A percentile compares a stretch with the other conserved stretches of the same genome.
Conservation (phyloP, 2,329 filamentous ascomycete genomes). For the Microdochium trichocladiopsis region DNA sequence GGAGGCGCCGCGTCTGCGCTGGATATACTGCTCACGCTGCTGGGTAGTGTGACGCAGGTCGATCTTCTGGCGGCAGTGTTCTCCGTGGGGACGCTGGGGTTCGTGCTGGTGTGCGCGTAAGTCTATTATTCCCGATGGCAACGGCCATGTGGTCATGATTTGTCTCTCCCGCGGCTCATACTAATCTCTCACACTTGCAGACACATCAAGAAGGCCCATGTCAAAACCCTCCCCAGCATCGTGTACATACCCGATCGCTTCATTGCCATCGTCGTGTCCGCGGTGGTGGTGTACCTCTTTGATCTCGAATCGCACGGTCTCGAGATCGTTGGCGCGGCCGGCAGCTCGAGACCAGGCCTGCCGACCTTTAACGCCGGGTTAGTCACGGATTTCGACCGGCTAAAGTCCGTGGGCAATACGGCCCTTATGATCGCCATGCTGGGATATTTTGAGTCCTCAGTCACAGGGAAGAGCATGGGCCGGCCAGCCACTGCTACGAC, state of each 20-base stretch:
- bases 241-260: constrained; percentile 68
- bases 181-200: too few species aligned
- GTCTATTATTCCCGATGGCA: constrained; percentile 8
- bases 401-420: constrained; percentile 60
- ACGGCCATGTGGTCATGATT: too few species aligned
- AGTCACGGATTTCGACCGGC: constrained; percentile 52
- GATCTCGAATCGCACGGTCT: constrained; percentile 58
- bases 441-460: constrained; percentile 69
- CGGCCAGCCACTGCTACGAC: constrained; percentile 46
- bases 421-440: constrained; percentile 65
- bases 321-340: constrained; percentile 58
- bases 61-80: background rate
- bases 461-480: constrained; percentile 63
- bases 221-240: constrained; percentile 55
- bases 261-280: constrained; percentile 60
- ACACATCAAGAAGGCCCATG: constrained; percentile 54
- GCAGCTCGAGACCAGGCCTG: constrained; percentile 41
- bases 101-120: background rate
- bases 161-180: too few species aligned
- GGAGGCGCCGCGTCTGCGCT: constrained; percentile 34
- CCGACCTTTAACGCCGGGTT: constrained; percentile 65
- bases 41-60: background rate
- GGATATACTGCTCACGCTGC: background rate
- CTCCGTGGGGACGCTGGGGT: background rate
- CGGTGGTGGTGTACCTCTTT: constrained; percentile 54